phyloP scores from a whole-genome alignment of 441 rosid genomes.

The Manihot esculenta region DNA sequence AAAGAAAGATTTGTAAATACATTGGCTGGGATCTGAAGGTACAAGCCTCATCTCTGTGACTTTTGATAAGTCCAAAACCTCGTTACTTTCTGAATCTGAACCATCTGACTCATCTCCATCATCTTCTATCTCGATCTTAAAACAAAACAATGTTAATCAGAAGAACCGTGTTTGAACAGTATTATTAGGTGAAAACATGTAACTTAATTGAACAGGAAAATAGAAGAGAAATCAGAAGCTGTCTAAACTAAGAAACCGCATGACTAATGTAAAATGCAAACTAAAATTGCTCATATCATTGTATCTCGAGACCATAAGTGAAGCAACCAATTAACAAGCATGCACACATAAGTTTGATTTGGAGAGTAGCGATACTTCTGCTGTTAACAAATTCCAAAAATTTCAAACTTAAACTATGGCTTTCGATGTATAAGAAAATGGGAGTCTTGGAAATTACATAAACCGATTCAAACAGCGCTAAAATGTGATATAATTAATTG shows the following conservation, averaged over 20 bases:
- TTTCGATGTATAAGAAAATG: too few species aligned
- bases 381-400: neutral
- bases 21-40: slow-evolving; percentile 78
- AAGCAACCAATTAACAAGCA: neutral
- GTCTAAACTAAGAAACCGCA: neutral
- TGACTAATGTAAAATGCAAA: neutral
- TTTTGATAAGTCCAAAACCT: slow-evolving; percentile 56
- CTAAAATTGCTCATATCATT: neutral
- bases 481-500: neutral
- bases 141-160: slow-evolving; percentile 11
- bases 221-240: too few species aligned
- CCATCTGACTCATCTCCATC: slow-evolving; percentile 55
- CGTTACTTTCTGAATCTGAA: slow-evolving; percentile 55
- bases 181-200: neutral
- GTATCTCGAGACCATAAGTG: neutral
- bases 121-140: slow-evolving; percentile 73
- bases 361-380: neutral
- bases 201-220: neutral
- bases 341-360: neutral
- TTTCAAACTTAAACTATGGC: neutral
- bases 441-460: too few species aligned
- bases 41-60: slow-evolving; percentile 86
- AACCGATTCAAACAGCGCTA: too few species aligned
- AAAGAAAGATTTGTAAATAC: slow-evolving; percentile 36
- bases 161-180: neutral